A percentile compares a stretch with the other conserved stretches of the same genome.
phyloP scores from a whole-genome alignment of 2,329 filamentous ascomycete genomes.

The Pestalotiopsis sp. region DNA sequence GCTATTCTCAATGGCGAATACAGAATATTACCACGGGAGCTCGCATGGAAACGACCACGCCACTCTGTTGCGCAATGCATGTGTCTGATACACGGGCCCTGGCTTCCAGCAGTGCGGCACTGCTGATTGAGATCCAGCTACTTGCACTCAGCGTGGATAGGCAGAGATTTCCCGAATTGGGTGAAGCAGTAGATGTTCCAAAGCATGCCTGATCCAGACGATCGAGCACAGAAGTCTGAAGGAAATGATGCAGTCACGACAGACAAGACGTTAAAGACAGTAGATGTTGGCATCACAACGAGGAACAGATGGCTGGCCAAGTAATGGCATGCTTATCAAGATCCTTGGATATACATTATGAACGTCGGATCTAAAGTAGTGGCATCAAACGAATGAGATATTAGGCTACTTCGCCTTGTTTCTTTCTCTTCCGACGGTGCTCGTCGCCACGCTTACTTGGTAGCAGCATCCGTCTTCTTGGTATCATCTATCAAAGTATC shows the following conservation, averaged over 20 bases:
- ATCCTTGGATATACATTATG: background rate
- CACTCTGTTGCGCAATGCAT: too few relatives aligned
- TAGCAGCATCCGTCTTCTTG: constrained; percentile 10
- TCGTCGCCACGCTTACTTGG: constrained; percentile 6
- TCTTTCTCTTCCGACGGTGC: background rate
- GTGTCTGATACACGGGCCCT: too few relatives aligned
- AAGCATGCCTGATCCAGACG: background rate
- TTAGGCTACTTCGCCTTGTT: background rate
- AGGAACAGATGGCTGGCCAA: background rate
- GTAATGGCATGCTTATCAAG: background rate
- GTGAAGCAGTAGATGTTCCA: background rate
- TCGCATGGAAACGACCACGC: too few relatives aligned
- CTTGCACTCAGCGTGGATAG: background rate
- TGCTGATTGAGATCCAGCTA: too few relatives aligned
- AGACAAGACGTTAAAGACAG: background rate
- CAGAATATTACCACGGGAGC: too few relatives aligned
- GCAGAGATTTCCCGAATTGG: background rate
- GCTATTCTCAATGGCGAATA: background rate
- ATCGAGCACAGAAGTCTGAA: background rate
- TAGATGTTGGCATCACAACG: background rate
- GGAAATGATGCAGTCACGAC: background rate
- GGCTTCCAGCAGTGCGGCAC: too few relatives aligned
- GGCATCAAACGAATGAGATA: background rate
- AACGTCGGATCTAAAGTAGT: background rate
- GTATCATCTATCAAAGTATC: constrained; percentile 46